Evolutionary conservation across 352 stramenopile genomes (phyloP).

Genomic region (Elongisporangium senticosum): DNA sequence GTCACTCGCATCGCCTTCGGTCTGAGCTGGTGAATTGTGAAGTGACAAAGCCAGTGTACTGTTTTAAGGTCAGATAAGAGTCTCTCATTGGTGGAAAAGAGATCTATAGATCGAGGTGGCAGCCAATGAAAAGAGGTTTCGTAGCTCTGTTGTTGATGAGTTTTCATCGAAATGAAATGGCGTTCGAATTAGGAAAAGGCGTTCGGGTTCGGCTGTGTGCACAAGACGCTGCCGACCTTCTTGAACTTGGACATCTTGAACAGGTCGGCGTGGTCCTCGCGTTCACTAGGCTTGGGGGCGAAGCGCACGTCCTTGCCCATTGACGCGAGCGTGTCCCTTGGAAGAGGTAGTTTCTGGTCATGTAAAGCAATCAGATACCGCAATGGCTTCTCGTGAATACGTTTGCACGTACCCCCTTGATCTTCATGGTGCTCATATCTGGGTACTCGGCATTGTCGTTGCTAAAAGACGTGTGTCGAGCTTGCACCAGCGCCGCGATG

Average conservation of each 20-base stretch:
- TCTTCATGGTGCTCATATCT: slow-evolving; percentile 74
- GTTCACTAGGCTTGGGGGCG: slow-evolving; percentile 21
- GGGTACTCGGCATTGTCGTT: slow-evolving; percentile 69
- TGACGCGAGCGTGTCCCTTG: slow-evolving; percentile 69
- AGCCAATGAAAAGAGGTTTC: not conserved
- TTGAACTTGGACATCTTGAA: slow-evolving; percentile 90
- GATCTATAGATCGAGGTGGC: slow-evolving; percentile 7
- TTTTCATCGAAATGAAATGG: not conserved
- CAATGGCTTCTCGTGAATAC: not conserved
- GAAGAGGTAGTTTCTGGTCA: slow-evolving; percentile 58
- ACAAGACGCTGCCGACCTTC: slow-evolving; percentile 58
- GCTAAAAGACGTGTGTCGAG: slow-evolving; percentile 55
- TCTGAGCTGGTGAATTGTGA: slow-evolving; percentile 11
- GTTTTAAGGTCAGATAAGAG: slow-evolving; percentile 2
- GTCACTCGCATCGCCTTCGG: not conserved
- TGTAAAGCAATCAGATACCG: not conserved
- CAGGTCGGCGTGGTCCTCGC: slow-evolving; percentile 25
- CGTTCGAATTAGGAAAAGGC: slow-evolving; percentile 4
- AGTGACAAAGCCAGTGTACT: not conserved
- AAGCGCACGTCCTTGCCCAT: slow-evolving; percentile 58
- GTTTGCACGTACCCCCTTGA: slow-evolving; percentile 53
- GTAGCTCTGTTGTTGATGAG: not conserved
- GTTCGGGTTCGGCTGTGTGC: slow-evolving; percentile 55
- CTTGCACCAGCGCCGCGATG: slow-evolving; percentile 63
- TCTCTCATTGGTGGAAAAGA: slow-evolving; percentile 1